phyloP scores from a whole-genome alignment of 1,284 basidiomycete genomes.

The Ustilago crameri region DNA sequence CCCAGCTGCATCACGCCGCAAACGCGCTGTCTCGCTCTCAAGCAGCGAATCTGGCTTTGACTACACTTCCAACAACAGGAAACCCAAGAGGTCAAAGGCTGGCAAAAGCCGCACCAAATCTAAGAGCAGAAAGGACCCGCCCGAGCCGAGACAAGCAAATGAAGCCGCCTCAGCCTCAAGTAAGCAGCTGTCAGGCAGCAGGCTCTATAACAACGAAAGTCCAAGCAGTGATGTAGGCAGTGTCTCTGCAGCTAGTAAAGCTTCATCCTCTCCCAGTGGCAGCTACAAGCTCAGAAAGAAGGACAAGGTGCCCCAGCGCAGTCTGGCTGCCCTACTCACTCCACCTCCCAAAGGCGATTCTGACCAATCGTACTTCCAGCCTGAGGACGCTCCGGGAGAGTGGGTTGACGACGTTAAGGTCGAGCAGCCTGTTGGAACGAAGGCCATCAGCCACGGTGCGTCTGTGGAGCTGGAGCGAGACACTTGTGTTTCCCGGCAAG shows the following conservation, averaged over 20 bases:
- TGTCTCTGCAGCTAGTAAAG: background rate
- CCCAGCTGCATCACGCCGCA: background rate
- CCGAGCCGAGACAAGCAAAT: background rate
- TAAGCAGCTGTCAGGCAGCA: background rate
- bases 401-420: constrained; percentile 2
- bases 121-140: background rate
- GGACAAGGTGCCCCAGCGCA: constrained; percentile 17
- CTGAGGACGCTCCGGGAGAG: background rate
- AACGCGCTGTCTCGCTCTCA: background rate
- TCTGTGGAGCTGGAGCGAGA: background rate
- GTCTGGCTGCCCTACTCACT: constrained; percentile 15
- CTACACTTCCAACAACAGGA: background rate
- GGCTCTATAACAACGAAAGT: background rate
- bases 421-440: background rate
- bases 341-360: background rate
- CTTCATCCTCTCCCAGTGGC: constrained; percentile 17
- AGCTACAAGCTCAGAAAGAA: constrained; percentile 27
- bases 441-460: background rate
- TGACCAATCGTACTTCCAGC: background rate
- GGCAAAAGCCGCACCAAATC: background rate
- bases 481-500: background rate
- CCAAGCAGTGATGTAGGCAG: constrained; percentile 8
- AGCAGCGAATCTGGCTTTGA: background rate
- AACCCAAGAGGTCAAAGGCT: background rate
- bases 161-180: background rate